These are phyloP conservation scores for Candida anglica DNA, from an alignment of 805 yeast genomes.

Conservation along the genomic window DNA sequence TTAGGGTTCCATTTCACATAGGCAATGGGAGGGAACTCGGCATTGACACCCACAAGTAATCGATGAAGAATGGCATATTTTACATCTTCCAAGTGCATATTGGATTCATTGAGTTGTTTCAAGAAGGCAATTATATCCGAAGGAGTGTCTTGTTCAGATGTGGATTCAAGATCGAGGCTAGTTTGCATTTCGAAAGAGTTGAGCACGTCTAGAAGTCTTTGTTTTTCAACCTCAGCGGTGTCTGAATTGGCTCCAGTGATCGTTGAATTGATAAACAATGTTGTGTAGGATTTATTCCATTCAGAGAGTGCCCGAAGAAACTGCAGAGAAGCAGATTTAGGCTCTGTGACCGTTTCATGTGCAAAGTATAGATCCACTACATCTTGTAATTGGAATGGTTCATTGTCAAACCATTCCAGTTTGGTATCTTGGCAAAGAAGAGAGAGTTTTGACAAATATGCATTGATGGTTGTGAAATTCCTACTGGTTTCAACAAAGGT, in stretches of 20 bases:
- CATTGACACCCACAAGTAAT: slow-evolving; percentile 11
- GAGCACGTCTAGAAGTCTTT: slow-evolving; percentile 5
- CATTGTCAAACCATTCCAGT: too few relatives aligned
- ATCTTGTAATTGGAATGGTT: too few relatives aligned
- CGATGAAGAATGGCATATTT: slow-evolving; percentile 21
- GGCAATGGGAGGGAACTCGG: slow-evolving; percentile 24
- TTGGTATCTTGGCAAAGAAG: too few relatives aligned
- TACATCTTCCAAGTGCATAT: slow-evolving; percentile 11
- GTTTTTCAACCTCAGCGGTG: slow-evolving; percentile 6
- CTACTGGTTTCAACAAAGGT: slow-evolving; percentile 24
- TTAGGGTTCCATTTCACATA: slow-evolving; percentile 37
- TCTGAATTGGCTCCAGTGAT: slow-evolving; percentile 16
- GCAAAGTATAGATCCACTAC: too few relatives aligned
- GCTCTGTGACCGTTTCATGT: too few relatives aligned
- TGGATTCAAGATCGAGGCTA: too few relatives aligned
- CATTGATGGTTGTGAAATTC: slow-evolving; percentile 20
- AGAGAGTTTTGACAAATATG: too few relatives aligned
- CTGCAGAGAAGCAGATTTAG: too few relatives aligned
- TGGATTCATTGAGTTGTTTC: too few relatives aligned
- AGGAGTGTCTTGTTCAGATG: too few relatives aligned
- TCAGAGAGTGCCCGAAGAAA: too few relatives aligned
- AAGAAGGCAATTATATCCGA: too few relatives aligned
- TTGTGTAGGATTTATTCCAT: slow-evolving; percentile 21
- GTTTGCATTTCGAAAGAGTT: slow-evolving; percentile 5
- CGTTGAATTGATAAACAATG: slow-evolving; percentile 12